phyloP scores from a whole-genome alignment of 2,329 filamentous ascomycete species.

The Colletotrichum sp. region DNA sequence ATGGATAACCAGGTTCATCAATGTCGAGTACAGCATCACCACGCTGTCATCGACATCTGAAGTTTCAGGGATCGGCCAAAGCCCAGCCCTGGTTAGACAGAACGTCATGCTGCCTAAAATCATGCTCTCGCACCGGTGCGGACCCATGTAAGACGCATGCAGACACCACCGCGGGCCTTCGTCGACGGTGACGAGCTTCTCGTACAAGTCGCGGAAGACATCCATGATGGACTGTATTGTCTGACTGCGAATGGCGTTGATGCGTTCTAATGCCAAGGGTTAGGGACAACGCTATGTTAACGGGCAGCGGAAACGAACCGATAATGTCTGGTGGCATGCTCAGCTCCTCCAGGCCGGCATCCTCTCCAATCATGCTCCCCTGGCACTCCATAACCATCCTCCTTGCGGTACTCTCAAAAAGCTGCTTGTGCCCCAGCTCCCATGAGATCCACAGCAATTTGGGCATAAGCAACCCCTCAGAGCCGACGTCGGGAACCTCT shows the following conservation, averaged over 20 bases:
- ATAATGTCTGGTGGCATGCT: slow-evolving; percentile 25
- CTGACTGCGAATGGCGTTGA: slow-evolving; percentile 24
- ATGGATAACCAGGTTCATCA: slow-evolving; percentile 31
- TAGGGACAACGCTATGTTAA: neutral
- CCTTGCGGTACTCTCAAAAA: slow-evolving; percentile 25
- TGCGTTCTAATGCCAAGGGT: slow-evolving; percentile 4
- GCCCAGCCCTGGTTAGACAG: slow-evolving; percentile 33
- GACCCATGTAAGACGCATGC: slow-evolving; percentile 37
- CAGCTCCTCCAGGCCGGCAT: neutral
- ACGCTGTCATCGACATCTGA: slow-evolving; percentile 29
- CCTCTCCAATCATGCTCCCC: slow-evolving; percentile 5
- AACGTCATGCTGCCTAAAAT: slow-evolving; percentile 39
- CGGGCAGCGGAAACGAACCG: slow-evolving; percentile 8
- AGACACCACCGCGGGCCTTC: slow-evolving; percentile 36
- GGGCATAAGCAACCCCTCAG: slow-evolving; percentile 13
- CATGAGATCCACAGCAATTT: slow-evolving; percentile 36
- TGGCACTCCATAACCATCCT: slow-evolving; percentile 28
- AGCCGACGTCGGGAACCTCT: slow-evolving; percentile 7
- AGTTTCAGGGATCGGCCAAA: slow-evolving; percentile 34
- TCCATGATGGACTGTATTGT: slow-evolving; percentile 28
- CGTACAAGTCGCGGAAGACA: slow-evolving; percentile 27
- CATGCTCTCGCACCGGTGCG: slow-evolving; percentile 40
- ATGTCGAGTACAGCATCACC: slow-evolving; percentile 24
- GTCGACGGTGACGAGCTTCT: slow-evolving; percentile 31
- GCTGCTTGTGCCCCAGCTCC: slow-evolving; percentile 31